A percentile compares a stretch with the other conserved stretches of the same genome.
phyloP scores from a whole-genome alignment of 441 rosid species.

The Eugenia klotzschiana region DNA sequence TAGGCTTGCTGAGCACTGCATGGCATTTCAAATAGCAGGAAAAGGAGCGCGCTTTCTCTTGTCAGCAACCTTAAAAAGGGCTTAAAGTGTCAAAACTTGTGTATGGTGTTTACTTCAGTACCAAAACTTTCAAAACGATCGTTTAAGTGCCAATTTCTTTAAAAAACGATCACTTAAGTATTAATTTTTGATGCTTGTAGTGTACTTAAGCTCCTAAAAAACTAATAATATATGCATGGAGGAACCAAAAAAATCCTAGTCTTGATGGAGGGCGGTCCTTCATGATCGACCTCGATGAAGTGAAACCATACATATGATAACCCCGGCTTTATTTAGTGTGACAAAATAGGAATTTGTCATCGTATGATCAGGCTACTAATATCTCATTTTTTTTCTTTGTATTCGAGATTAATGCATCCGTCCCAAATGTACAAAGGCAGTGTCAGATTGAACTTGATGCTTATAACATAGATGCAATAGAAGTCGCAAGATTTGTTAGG shows the following conservation, averaged over 20 bases:
- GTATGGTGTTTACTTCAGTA: too few relatives aligned
- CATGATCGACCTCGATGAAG: neutral
- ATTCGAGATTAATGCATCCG: neutral
- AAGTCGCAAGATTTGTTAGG: too few relatives aligned
- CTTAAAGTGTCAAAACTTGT: too few relatives aligned
- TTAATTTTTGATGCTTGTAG: too few relatives aligned
- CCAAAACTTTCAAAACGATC: too few relatives aligned
- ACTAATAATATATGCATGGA: neutral
- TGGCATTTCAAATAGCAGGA: neutral
- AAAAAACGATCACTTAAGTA: too few relatives aligned
- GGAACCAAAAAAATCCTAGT: neutral
- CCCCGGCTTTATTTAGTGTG: accelerated
- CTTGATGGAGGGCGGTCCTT: neutral
- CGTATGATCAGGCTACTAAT: accelerated
- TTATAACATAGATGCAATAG: neutral
- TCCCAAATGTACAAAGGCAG: neutral
- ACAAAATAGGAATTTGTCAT: neutral
- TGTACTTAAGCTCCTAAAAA: too few relatives aligned
- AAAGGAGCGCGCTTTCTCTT: neutral
- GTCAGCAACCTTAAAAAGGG: too few relatives aligned
- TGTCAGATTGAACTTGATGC: neutral
- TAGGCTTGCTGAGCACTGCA: neutral
- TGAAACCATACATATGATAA: neutral
- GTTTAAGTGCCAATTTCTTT: too few relatives aligned
- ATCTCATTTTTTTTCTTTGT: neutral